Percentiles rank a stretch among this genome's conserved stretches.
These are phyloP conservation scores for Tuber umbilicatum DNA, from an alignment of 495 filamentous ascomycete genomes.

Conservation along the genomic window DNA sequence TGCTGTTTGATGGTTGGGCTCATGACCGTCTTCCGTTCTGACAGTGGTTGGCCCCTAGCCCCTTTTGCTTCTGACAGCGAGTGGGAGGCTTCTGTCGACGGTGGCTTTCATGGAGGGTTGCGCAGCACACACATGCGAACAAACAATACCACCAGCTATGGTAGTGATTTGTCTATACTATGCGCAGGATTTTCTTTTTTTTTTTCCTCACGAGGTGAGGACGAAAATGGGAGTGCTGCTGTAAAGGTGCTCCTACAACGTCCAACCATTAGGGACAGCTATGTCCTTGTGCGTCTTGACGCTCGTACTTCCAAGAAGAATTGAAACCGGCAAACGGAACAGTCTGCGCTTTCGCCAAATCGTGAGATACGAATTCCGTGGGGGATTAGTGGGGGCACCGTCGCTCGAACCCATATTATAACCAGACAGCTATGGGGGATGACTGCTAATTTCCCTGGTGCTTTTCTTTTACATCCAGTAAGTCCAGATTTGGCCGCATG, in stretches of 20 bases:
- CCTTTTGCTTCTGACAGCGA: not conserved
- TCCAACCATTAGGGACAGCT: not conserved
- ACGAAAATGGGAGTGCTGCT: not conserved
- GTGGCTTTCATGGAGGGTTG: not conserved
- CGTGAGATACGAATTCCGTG: conserved; percentile 1
- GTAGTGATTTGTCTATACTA: not conserved
- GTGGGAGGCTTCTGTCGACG: not conserved
- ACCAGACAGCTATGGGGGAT: not conserved
- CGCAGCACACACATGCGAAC: not conserved
- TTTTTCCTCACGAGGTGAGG: not conserved
- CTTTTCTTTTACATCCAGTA: not conserved
- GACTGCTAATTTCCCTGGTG: not conserved
- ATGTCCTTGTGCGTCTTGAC: not conserved
- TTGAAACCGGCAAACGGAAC: not conserved
- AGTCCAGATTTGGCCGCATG: not conserved
- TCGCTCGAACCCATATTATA: not conserved
- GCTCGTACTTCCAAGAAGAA: not conserved
- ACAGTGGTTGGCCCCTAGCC: not conserved
- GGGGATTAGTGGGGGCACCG: not conserved
- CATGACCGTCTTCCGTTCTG: not conserved
- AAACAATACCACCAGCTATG: not conserved
- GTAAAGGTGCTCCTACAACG: not conserved
- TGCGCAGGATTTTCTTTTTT: not conserved
- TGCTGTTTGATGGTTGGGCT: not conserved
- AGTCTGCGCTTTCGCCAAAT: not conserved